These are phyloP conservation scores for Triglochin maritima DNA, from an alignment of 106 monocot species.

Conservation along the genomic window DNA sequence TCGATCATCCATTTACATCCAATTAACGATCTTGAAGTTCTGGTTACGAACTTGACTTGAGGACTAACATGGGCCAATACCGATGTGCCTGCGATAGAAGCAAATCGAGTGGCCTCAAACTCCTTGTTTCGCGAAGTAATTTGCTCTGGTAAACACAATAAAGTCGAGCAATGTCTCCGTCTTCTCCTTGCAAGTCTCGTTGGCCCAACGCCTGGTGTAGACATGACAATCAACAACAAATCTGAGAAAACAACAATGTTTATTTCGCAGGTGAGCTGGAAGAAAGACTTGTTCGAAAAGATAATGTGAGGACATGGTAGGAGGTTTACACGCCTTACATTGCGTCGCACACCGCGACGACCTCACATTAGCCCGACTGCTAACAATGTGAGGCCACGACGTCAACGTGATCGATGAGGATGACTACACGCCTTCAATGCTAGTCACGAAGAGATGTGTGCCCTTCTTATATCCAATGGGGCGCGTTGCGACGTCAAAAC, in stretches of 20 bases:
- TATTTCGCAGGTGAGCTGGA: constrained; percentile 22
- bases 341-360: constrained; percentile 26
- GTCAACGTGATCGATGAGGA: constrained; percentile 28
- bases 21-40: too few species aligned
- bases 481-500: constrained; percentile 46
- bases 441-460: constrained; percentile 51
- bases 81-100: constrained; percentile 29
- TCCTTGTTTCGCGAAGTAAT: constrained; percentile 27
- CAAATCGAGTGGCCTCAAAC: constrained; percentile 33
- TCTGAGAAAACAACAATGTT: constrained; percentile 37
- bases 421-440: constrained; percentile 47
- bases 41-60: constrained; percentile 39
- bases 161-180: constrained; percentile 19
- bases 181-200: constrained; percentile 37
- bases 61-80: constrained; percentile 43
- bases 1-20: too few species aligned
- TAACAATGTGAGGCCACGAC: constrained; percentile 11
- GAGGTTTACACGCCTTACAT: constrained; percentile 44
- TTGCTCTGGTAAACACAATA: constrained; percentile 20
- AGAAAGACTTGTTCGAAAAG: constrained; percentile 72
- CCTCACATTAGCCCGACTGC: constrained; percentile 15
- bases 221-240: constrained; percentile 36
- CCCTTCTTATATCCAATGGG: constrained; percentile 46
- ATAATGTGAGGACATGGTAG: constrained; percentile 47
- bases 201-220: constrained; percentile 37